Conservation (phyloP, 768 basidiomycete genomes). For the Lentinula sp. region DNA sequence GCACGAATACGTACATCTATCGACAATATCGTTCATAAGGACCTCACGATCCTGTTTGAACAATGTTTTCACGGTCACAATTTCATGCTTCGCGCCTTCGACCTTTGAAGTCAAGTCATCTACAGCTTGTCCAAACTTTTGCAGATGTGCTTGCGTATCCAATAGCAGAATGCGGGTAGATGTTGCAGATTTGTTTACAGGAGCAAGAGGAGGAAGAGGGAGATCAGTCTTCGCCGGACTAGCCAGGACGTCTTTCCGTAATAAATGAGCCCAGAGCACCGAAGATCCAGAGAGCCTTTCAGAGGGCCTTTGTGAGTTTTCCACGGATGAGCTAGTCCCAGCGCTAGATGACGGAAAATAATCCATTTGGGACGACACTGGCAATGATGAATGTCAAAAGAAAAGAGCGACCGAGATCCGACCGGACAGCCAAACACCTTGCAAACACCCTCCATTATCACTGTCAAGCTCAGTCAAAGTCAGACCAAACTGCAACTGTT, state of each 20-base stretch:
- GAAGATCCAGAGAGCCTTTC: not conserved
- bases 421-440: no score
- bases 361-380: not conserved
- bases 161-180: slow-evolving; percentile 69
- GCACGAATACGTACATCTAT: slow-evolving; percentile 38
- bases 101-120: slow-evolving; percentile 45
- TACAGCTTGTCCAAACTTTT: slow-evolving; percentile 56
- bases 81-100: slow-evolving; percentile 46
- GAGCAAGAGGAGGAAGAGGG: slow-evolving; percentile 35
- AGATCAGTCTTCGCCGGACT: slow-evolving; percentile 8
- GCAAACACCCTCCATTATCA: no score
- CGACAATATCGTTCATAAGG: slow-evolving; percentile 47
- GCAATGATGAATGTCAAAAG: not conserved
- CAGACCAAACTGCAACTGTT: no score
- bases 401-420: no score
- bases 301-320: not conserved
- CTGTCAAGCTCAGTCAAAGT: no score
- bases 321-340: not conserved
- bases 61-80: slow-evolving; percentile 45
- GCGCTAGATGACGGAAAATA: not conserved
- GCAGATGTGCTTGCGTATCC: slow-evolving; percentile 67
- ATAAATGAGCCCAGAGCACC: slow-evolving; percentile 48
- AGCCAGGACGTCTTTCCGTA: slow-evolving; percentile 32
- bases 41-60: slow-evolving; percentile 57
- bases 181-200: slow-evolving; percentile 60